phyloP scores from a whole-genome alignment of 148 eudicot genomes.

The Arbutus unedo region DNA sequence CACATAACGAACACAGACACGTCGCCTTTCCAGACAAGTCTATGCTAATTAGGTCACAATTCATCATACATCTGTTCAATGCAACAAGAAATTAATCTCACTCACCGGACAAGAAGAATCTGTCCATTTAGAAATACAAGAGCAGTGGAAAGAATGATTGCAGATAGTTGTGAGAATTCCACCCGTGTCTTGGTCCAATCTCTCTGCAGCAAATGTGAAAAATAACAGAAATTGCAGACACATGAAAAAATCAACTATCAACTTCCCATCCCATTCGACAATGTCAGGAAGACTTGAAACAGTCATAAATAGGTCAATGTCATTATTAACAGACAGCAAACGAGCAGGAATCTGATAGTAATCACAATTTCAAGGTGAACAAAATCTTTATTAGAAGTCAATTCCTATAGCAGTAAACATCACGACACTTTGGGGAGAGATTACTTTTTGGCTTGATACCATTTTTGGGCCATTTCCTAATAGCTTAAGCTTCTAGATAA shows the following conservation, averaged over 20 bases:
- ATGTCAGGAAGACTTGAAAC: background rate
- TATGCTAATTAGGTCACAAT: background rate
- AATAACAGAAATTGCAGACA: conserved; percentile 7
- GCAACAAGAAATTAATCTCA: background rate
- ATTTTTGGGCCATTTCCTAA: background rate
- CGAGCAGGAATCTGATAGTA: background rate
- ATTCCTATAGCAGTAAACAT: background rate
- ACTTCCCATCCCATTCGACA: background rate
- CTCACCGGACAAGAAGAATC: conserved; percentile 99
- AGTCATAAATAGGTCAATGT: background rate
- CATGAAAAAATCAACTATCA: background rate
- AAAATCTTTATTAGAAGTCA: background rate
- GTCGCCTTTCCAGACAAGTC: background rate
- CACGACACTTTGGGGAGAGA: too few species aligned
- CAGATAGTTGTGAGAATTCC: conserved; percentile 92
- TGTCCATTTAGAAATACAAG: conserved; percentile 95
- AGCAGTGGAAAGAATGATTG: conserved; percentile 96
- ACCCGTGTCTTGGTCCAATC: conserved; percentile 81
- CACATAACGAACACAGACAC: background rate
- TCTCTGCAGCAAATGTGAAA: conserved; percentile 47
- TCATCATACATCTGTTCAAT: background rate
- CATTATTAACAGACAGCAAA: background rate
- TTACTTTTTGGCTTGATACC: too few species aligned
- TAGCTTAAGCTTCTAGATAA: background rate
- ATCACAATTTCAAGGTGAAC: background rate